These are phyloP conservation scores for Hypoxylon sp. DNA, from an alignment of 2,329 filamentous ascomycete species.

Conservation along the genomic window DNA sequence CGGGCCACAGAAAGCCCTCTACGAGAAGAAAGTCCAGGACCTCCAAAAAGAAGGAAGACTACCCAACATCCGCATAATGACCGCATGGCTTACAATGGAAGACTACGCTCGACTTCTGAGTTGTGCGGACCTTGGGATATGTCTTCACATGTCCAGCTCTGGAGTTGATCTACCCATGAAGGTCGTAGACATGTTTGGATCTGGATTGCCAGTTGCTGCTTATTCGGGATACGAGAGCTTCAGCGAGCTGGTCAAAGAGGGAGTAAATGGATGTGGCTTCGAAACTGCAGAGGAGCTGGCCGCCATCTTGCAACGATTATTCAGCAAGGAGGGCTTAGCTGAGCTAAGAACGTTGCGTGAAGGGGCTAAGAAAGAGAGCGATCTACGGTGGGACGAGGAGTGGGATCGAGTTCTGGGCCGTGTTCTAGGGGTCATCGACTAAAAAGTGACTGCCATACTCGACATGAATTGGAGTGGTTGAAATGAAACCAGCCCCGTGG, in stretches of 20 bases:
- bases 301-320: constrained; percentile 72
- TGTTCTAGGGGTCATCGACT: constrained; percentile 68
- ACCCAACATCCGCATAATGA: constrained; percentile 76
- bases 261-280: constrained; percentile 88
- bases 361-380: constrained; percentile 81
- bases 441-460: constrained; percentile 6
- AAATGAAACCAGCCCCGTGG: constrained; percentile 3
- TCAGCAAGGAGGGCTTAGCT: constrained; percentile 63
- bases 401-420: constrained; percentile 87
- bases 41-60: constrained; percentile 74
- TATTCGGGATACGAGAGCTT: constrained; percentile 91
- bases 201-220: constrained; percentile 88
- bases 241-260: constrained; percentile 88
- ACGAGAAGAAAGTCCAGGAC: constrained; percentile 73
- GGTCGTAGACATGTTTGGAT: constrained; percentile 98
- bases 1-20: constrained; percentile 84
- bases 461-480: constrained; percentile 22
- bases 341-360: constrained; percentile 72
- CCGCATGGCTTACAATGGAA: constrained; percentile 84
- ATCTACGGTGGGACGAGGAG: constrained; percentile 87
- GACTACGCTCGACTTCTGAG: constrained; percentile 89
- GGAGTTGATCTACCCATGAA: constrained; percentile 99
- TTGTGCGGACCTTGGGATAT: constrained; percentile 89
- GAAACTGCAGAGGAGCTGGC: constrained; percentile 75
- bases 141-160: constrained; percentile 91